Base-by-base conservation (phyloP, 345 rosid species). In the Microthlaspi erraticum region DNA sequence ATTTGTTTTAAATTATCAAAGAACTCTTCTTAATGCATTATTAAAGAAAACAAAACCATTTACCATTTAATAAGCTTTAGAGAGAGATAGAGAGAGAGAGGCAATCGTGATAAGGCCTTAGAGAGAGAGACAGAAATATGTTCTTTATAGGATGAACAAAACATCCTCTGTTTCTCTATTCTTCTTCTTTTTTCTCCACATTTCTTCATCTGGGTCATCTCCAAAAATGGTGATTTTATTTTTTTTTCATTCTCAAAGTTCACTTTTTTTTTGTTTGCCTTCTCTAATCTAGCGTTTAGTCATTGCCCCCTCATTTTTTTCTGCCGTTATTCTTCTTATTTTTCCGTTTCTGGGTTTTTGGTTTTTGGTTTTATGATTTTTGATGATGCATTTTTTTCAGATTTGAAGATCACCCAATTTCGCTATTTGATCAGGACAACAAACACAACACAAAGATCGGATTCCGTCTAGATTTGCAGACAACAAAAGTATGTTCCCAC, bases 131-230 rank as follows among this genome's bases (percentile, higher is more conserved):
- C 43, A 69, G 72, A 74, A 67, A 36, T 73, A 63, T 68, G 63
- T 71, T 68, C 63, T 41, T 58, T 49, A 62, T 37, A 75, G 73
- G 64, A 82, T 81, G 81, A 84, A 78, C 79, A 78, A 74, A 77
- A 74, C 80, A 68, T 82, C 81, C 76, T 77, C 80, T 85, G 74
- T 83, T 81, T 81, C 71, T 80, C 73, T 59, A 45, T 72, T 49
- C 69, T 79, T 66, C 73, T 71, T 77, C 29, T 5, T 78, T 78
- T 42, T 57, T 68, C 79, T 73, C 75, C 77, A 55, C 80, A 77
- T 71, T 84, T 85, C 43, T 78, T 84, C 76, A 66, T 80, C 85
- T 80, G 85, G 84, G 84, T 83, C 80, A 61, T 80, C 77, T 66
- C 65, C 81, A 60, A 66, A 34, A 74, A 73, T 92, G 93, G 89